Base-by-base conservation (phyloP, 192 early-diverging fungal species). In the Chytriomyces confervae region DNA sequence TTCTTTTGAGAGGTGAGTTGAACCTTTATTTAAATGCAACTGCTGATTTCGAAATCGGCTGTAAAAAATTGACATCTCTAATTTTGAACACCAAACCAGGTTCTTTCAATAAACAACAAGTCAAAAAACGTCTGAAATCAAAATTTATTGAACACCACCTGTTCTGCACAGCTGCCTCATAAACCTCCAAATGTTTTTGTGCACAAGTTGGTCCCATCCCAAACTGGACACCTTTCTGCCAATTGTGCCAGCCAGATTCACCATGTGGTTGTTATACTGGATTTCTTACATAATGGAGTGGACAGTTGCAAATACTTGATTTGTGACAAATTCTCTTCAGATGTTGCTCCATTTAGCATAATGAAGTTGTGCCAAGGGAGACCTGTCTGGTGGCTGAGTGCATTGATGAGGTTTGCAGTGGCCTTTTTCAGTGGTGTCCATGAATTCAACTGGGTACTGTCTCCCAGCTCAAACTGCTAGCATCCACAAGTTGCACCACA, bases 211-310 rank as follows among this genome's bases (percentile, higher is more conserved):
- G 5, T 77, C 29, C 76, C 76, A 77, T 20, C 53, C 53, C 7
- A 46, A 44, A 20, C 43, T 5, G 45, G 67, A 68, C 20, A 57
- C 53, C 6, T 64, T 65, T 64, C 23, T 70, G 7, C 71, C 69
- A 29, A 79, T 50, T 7, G 10, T 36, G 16, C 78, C 78, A 57
- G 78, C 78, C 11, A 79, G 46, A 11, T 18, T 53, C 44, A 66
- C 66, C 70, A 75, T 75, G 62, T 75, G 10, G 70, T 79, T 79
- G 48, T 43, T 50, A 48, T 79, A 79, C n/a, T 72, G 45, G 18
- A 79, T 50, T 75, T 51, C 43, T 47, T 62, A 0, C 78, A 70
- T 0, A 79, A 79, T 24, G 8, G 49, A 50, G 66, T 13, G 8
- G 68, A 36, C 13, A 66, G 57, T 16, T 77, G 29, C 7, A 77